Conservation (phyloP, 2,329 filamentous ascomycete species). For the Tolypocladium amazonense region DNA sequence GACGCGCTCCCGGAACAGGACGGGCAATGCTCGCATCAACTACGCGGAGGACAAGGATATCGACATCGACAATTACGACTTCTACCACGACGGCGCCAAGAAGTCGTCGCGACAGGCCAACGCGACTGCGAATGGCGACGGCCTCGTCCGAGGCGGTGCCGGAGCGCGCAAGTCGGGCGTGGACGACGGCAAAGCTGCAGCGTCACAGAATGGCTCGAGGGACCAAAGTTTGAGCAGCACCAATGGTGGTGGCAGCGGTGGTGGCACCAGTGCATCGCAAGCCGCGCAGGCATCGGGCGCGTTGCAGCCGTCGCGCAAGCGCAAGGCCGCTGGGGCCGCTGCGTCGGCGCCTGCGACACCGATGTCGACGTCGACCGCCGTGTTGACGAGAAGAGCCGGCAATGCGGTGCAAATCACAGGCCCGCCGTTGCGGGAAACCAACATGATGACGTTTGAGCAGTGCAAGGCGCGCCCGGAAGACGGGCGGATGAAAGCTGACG, state of each 20-base stretch:
- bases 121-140: conserved; percentile 24
- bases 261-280: conserved; percentile 15
- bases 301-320: conserved; percentile 59
- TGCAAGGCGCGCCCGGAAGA: conserved; percentile 58
- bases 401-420: conserved; percentile 25
- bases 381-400: conserved; percentile 11
- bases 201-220: conserved; percentile 25
- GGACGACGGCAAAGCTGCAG: conserved; percentile 27
- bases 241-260: neutral
- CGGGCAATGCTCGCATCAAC: conserved; percentile 70
- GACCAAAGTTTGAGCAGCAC: conserved; percentile 16
- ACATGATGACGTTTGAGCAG: conserved; percentile 81
- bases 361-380: conserved; percentile 9
- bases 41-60: conserved; percentile 92
- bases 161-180: conserved; percentile 30
- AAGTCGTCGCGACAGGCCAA: conserved; percentile 41
- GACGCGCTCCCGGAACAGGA: conserved; percentile 86
- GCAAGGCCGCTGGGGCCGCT: conserved; percentile 54
- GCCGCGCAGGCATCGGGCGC: conserved; percentile 40
- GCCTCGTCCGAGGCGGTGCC: conserved; percentile 20
- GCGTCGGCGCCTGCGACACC: conserved; percentile 12
- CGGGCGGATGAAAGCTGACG: conserved; percentile 76
- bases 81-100: conserved; percentile 38
- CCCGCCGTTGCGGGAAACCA: conserved; percentile 51
- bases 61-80: conserved; percentile 77